Conservation (phyloP, 805 yeast genomes). For the Saccharomycopsis fibuligera region DNA sequence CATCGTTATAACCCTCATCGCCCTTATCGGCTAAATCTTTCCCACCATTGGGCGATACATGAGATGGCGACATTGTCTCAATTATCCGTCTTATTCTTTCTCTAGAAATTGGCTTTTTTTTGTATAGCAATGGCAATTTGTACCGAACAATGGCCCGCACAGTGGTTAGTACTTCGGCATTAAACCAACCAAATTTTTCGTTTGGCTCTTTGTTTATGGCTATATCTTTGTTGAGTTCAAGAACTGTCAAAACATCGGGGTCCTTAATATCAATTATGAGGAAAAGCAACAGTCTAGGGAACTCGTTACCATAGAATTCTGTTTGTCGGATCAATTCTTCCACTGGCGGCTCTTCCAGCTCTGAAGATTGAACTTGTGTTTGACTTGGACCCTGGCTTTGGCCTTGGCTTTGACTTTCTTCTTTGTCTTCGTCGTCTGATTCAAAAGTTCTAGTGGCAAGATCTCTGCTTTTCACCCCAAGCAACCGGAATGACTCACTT, state of each 20-base stretch:
- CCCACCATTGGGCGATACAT: too few relatives aligned
- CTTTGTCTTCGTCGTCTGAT: conserved; percentile 21
- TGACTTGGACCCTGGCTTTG: conserved; percentile 34
- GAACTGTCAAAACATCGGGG: conserved; percentile 44
- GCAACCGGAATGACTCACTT: conserved; percentile 73
- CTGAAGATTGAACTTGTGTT: background rate
- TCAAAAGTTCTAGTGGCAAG: conserved; percentile 25
- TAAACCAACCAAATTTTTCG: conserved; percentile 77
- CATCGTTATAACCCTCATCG: conserved; percentile 28
- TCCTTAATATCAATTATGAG: conserved; percentile 78
- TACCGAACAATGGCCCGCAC: conserved; percentile 66
- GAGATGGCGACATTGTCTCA: too few relatives aligned
- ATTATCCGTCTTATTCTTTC: conserved; percentile 38
- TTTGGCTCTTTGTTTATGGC: conserved; percentile 34
- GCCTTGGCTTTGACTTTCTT: conserved; percentile 28
- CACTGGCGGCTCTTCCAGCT: background rate
- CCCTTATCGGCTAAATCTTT: conserved; percentile 26
- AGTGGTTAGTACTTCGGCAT: conserved; percentile 51
- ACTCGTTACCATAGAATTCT: conserved; percentile 61
- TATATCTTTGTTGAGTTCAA: conserved; percentile 26
- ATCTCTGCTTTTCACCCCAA: conserved; percentile 27
- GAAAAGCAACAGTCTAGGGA: conserved; percentile 65
- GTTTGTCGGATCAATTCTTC: conserved; percentile 29
- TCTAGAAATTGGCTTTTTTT: conserved; percentile 41
- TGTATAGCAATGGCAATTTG: conserved; percentile 56